phyloP scores from a whole-genome alignment of 371 early-diverging fungal species.

The Blakeslea trispora region DNA sequence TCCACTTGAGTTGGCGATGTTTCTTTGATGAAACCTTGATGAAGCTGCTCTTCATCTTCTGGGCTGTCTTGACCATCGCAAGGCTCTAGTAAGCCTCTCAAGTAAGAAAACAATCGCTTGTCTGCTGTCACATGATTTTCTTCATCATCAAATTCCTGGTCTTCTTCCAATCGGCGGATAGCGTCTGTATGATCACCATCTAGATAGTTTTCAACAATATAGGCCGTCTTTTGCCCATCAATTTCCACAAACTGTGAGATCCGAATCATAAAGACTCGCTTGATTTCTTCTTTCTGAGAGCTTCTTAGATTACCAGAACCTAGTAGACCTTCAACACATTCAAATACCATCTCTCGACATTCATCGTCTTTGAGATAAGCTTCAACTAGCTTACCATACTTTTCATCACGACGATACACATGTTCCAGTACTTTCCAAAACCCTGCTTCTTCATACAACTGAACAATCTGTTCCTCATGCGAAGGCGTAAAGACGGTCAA shows the following conservation, averaged over 20 bases:
- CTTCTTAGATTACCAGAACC: slow-evolving; percentile 49
- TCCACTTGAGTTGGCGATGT: slow-evolving; percentile 20
- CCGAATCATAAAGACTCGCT: slow-evolving; percentile 60
- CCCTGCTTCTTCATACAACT: slow-evolving; percentile 64
- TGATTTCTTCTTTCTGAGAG: slow-evolving; percentile 59
- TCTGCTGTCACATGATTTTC: slow-evolving; percentile 47
- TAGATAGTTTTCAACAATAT: slow-evolving; percentile 60
- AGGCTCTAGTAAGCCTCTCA: slow-evolving; percentile 71
- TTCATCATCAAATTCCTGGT: slow-evolving; percentile 54
- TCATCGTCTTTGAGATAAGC: slow-evolving; percentile 72
- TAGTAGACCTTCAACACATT: slow-evolving; percentile 58
- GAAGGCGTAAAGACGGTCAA: slow-evolving; percentile 63
- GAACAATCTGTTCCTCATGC: slow-evolving; percentile 58
- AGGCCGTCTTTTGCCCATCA: slow-evolving; percentile 66
- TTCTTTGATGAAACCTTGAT: slow-evolving; percentile 18
- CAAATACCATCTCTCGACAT: slow-evolving; percentile 58
- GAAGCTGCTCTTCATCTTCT: slow-evolving; percentile 13
- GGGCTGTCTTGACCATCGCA: slow-evolving; percentile 6
- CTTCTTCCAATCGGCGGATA: slow-evolving; percentile 56
- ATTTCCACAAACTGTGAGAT: slow-evolving; percentile 72
- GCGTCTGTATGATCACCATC: slow-evolving; percentile 65
- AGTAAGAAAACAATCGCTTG: slow-evolving; percentile 62
- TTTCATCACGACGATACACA: slow-evolving; percentile 61
- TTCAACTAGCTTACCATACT: slow-evolving; percentile 66
- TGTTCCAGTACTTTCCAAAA: slow-evolving; percentile 76